phyloP scores from a whole-genome alignment of 1,284 basidiomycete genomes.

The Ganoderma lingzhi region DNA sequence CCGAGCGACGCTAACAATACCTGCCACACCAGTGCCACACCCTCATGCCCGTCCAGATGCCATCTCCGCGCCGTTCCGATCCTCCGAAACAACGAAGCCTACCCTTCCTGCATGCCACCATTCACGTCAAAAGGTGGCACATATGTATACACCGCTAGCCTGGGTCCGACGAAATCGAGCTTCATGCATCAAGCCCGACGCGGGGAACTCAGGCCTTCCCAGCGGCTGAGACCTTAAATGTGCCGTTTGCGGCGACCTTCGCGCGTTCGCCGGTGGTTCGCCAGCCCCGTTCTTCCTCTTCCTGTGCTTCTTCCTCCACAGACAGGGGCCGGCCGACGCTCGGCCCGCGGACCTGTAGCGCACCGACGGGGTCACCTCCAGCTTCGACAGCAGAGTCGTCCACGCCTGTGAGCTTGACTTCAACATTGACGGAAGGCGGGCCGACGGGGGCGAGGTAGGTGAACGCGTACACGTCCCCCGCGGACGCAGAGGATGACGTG shows the following conservation, averaged over 20 bases:
- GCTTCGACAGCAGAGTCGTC: constrained; percentile 68
- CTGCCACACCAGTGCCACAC: too few species aligned
- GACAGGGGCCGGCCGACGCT: constrained; percentile 60
- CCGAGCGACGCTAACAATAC: background rate
- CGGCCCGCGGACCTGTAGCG: constrained; percentile 50
- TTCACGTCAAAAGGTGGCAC: background rate
- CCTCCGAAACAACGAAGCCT: background rate
- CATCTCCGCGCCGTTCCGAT: background rate
- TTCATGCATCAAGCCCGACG: background rate
- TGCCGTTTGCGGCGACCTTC: constrained; percentile 42
- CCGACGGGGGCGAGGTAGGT: constrained; percentile 64
- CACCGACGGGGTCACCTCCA: constrained; percentile 51
- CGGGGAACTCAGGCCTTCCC: constrained; percentile 13
- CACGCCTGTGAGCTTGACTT: constrained; percentile 72
- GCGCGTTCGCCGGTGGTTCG: constrained; percentile 39
- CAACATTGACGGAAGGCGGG: constrained; percentile 77
- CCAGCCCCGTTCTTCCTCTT: constrained; percentile 42
- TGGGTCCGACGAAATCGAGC: too few species aligned
- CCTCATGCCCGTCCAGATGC: background rate
- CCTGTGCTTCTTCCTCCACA: constrained; percentile 48
- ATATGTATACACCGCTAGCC: background rate
- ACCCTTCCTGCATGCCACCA: background rate
- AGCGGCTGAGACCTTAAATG: constrained; percentile 39
- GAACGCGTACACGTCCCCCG: constrained; percentile 41
- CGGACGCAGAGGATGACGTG: constrained; percentile 37